These are phyloP conservation scores for Endoconidiophora laricicola DNA, from an alignment of 2,329 filamentous ascomycete species.

Conservation along the genomic window DNA sequence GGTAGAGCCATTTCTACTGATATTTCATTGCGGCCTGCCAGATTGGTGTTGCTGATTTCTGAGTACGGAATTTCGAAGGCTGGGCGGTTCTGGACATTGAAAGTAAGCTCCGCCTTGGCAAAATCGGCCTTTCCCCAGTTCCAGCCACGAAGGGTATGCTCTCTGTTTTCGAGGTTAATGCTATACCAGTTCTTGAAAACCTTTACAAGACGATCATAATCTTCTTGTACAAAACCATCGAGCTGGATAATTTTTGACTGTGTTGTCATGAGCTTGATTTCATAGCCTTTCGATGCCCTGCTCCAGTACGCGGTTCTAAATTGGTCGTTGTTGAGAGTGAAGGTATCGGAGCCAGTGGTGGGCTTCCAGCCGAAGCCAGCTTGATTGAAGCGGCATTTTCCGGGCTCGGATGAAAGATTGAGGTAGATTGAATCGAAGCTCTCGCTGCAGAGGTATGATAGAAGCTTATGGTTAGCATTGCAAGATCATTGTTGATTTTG, in stretches of 20 bases:
- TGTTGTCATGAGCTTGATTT: constrained; percentile 78
- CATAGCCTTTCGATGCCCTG: constrained; percentile 76
- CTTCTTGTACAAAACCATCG: constrained; percentile 88
- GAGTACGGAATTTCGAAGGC: constrained; percentile 95
- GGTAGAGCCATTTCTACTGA: constrained; percentile 83
- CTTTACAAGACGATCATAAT: constrained; percentile 78
- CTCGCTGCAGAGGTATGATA: constrained; percentile 37
- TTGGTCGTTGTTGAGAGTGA: constrained; percentile 77
- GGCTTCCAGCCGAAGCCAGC: constrained; percentile 94
- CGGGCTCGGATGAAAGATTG: constrained; percentile 80
- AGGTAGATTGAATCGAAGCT: constrained; percentile 96
- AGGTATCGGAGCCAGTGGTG: constrained; percentile 69
- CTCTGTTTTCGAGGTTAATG: constrained; percentile 76
- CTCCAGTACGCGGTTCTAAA: constrained; percentile 88
- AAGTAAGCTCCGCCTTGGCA: constrained; percentile 81
- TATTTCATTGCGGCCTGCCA: constrained; percentile 95
- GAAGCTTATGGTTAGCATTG: neutral
- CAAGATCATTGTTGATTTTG: neutral
- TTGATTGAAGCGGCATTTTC: constrained; percentile 89
- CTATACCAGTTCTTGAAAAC: constrained; percentile 98
- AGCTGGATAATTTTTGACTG: constrained; percentile 78
- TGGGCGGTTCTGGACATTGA: constrained; percentile 92
- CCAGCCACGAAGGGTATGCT: constrained; percentile 91
- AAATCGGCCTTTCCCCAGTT: constrained; percentile 99
- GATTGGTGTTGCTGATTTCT: constrained; percentile 93